phyloP scores from a whole-genome alignment of 805 yeast genomes.

The Cyberlindnera nakhonratchasimensis region DNA sequence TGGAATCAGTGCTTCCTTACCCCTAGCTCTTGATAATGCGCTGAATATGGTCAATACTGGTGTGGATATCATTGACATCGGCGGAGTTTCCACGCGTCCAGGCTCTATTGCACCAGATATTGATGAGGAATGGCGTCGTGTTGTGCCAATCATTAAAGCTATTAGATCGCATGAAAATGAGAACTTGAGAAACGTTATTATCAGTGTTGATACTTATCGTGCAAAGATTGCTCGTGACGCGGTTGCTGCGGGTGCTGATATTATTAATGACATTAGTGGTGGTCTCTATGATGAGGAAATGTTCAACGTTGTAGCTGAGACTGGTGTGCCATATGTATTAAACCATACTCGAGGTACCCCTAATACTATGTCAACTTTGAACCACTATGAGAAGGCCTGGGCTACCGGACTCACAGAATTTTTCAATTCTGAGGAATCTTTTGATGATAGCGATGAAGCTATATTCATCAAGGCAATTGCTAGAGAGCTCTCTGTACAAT shows the following conservation, averaged over 20 bases:
- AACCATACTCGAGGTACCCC: constrained; percentile 87
- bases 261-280: constrained; percentile 86
- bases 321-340: constrained; percentile 72
- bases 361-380: constrained; percentile 60
- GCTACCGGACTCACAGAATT: constrained; percentile 38
- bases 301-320: constrained; percentile 63
- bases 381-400: constrained; percentile 45
- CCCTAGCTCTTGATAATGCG: constrained; percentile 44
- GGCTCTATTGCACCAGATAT: constrained; percentile 59
- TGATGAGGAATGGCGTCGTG: constrained; percentile 67
- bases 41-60: constrained; percentile 50
- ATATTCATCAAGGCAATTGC: constrained; percentile 54
- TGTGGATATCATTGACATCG: constrained; percentile 82
- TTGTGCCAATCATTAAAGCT: constrained; percentile 63
- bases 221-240: constrained; percentile 68
- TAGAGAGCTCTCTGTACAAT: constrained; percentile 57
- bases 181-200: constrained; percentile 40
- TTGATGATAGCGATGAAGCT: constrained; percentile 25
- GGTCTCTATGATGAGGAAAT: constrained; percentile 69
- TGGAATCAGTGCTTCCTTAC: constrained; percentile 42
- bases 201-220: constrained; percentile 89
- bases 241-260: constrained; percentile 77
- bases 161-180: constrained; percentile 45
- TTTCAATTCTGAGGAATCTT: constrained; percentile 23
- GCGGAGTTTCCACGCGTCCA: constrained; percentile 94